phyloP scores from a whole-genome alignment of 805 yeast genomes.

The Candida dendrica region DNA sequence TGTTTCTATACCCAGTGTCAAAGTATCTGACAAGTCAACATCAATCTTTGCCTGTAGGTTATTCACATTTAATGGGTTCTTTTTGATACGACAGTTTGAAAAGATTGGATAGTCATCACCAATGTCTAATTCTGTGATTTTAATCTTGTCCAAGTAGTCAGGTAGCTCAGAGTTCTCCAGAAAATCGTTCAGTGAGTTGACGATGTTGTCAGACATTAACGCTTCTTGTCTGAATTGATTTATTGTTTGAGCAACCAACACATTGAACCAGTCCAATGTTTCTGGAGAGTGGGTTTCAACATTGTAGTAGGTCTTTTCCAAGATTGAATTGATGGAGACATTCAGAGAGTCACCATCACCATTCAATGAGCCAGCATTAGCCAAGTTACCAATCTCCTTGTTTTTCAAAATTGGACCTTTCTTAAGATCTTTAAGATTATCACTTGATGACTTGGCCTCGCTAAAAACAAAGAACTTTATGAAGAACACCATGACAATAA shows the following conservation, averaged over 20 bases:
- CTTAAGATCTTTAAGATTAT: slow-evolving; percentile 18
- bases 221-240: slow-evolving; percentile 90
- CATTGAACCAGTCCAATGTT: slow-evolving; percentile 95
- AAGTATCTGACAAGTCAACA: slow-evolving; percentile 80
- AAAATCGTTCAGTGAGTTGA: slow-evolving; percentile 67
- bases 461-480: slow-evolving; percentile 73
- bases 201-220: slow-evolving; percentile 71
- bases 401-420: slow-evolving; percentile 17
- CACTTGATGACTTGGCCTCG: slow-evolving; percentile 36
- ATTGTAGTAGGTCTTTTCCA: slow-evolving; percentile 89
- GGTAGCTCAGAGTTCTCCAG: slow-evolving; percentile 59
- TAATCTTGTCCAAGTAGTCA: slow-evolving; percentile 70
- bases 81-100: slow-evolving; percentile 80
- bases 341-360: slow-evolving; percentile 16
- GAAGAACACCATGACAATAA: slow-evolving; percentile 53
- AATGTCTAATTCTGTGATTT: slow-evolving; percentile 79
- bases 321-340: slow-evolving; percentile 36
- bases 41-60: slow-evolving; percentile 81
- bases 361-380: background rate
- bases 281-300: slow-evolving; percentile 84
- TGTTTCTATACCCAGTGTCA: slow-evolving; percentile 82
- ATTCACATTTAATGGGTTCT: slow-evolving; percentile 39
- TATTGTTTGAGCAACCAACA: slow-evolving; percentile 83
- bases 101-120: slow-evolving; percentile 95
- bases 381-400: slow-evolving; percentile 12